Base-by-base conservation (phyloP, 2,329 filamentous ascomycete genomes). In the Epichloe scottii region DNA sequence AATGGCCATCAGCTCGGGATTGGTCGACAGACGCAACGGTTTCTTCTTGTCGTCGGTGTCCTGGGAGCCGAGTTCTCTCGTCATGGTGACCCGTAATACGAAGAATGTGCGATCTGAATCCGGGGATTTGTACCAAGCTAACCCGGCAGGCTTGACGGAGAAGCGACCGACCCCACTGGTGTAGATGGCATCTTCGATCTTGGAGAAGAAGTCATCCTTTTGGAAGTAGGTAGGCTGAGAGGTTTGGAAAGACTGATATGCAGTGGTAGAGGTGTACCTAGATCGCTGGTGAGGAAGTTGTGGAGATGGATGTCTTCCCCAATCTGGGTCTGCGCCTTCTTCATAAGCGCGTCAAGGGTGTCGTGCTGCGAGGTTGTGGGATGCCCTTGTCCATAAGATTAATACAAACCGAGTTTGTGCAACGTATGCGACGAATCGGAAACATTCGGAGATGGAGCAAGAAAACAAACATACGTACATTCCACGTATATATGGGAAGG, bases 201-300 rank as follows among this genome's bases (percentile, higher is more conserved):
- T 66, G 4, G 76, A 67, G 5, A 85, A 70, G 62, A 95, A 96
- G 0, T 56, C 58, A 30, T 84, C 79, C 57, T 87, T 88, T 56
- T 75, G n/a, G 82, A 74, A 0, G 87, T 89, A 46, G 73, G 71
- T 34, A 98, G 78, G 12, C 82, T 77, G 48, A 97, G 71, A 0
- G 93, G 85, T 5, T 88, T 78, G 7, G 93, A 97, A 6, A 98
- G 76, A 58, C 89, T 95, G 61, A 98, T 82, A 67, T 98, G 93
- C 45, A 98, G 75, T 3, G 91, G 91, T 47, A 88, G 72, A 5
- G 85, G 82, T 5, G 82, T 81, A 52, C 82, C 86, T 0, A 96
- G 77, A 53, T 93, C 86, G 55, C 84, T 94, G 41, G 77, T 79
- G 5, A 97, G 71, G 53, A 93, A 81, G 55, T 78, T 84, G 55